Evolutionary conservation across 1,284 basidiomycete species (phyloP), one percentile per base, ranked within the genome.

Genomic region (Ustilago hordei): DNA sequence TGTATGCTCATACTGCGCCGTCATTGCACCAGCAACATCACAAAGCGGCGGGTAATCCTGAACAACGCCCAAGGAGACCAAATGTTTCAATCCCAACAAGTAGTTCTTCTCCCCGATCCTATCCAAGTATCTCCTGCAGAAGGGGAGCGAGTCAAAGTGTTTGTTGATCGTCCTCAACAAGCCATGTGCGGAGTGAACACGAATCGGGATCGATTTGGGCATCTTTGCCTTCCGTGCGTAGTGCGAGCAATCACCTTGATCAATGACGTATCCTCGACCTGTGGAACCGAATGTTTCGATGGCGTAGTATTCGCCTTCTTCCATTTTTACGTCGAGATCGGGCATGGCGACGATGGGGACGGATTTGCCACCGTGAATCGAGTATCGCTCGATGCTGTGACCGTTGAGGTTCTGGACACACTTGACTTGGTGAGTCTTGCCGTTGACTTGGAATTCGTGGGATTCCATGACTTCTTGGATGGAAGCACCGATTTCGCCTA

Each of bases 381-480:
- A 70, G 70, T 84, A 86, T 12, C 74, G 79, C 43, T 78, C 81
- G 64, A 86, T 86, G 71, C 73, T 81, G 80, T 86, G 84, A 8
- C 84, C 84, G 67, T 85, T 82, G 57, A 86, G 81, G 73, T 86
- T 86, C 60, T 81, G 77, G 13, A 86, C 75, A 55, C 82, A 82
- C 75, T 85, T 85, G 62, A 86, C 84, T 69, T 92, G 94, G 79
- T 92, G 83, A 43, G 92, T 90, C 86, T 95, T 95, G 43, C 94
- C 93, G 35, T 91, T 89, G 23, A 95, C 91, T 84, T 95, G 94
- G 19, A 99, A 95, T 86, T 99, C 97, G 85, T 98, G 98, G 5
- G 93, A 95, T 86, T 98, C 95, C 97, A 99, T 99, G 3, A 95
- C 95, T 87, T 99, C 97, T 86, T 99, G 96, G 69, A 99, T 95